Conservation (phyloP, 805 yeast genomes). For the Wickerhamomyces sydowiorum region DNA sequence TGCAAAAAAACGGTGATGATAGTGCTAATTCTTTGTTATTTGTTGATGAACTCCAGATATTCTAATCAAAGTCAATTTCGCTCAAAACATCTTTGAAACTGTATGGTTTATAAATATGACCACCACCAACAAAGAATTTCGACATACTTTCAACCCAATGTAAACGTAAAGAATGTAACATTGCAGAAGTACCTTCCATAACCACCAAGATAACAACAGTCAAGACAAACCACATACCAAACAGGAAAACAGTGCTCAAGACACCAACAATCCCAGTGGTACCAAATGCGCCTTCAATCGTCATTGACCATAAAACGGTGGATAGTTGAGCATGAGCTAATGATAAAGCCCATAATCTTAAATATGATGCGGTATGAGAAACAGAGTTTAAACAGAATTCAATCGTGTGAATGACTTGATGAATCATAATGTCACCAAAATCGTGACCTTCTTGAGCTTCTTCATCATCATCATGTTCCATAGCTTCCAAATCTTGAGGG, state of each 20-base stretch:
- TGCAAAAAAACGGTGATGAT: not conserved
- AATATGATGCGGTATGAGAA: slow-evolving; percentile 95
- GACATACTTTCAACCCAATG: slow-evolving; percentile 99
- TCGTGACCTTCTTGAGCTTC: slow-evolving; percentile 50
- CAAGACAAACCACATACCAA: slow-evolving; percentile 91
- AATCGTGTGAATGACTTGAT: slow-evolving; percentile 96
- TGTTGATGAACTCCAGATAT: too few species aligned
- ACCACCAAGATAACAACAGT: slow-evolving; percentile 87
- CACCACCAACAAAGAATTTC: slow-evolving; percentile 96
- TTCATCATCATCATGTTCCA: slow-evolving; percentile 34
- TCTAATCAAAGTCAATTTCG: slow-evolving; percentile 7
- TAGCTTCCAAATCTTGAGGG: slow-evolving; percentile 42
- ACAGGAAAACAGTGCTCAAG: slow-evolving; percentile 65
- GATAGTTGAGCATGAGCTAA: slow-evolving; percentile 97
- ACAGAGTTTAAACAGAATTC: slow-evolving; percentile 97
- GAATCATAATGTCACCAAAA: slow-evolving; percentile 94
- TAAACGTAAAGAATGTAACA: slow-evolving; percentile 94
- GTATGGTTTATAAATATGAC: slow-evolving; percentile 82
- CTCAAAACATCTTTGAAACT: slow-evolving; percentile 39
- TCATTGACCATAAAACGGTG: slow-evolving; percentile 93
- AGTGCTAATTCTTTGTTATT: too few species aligned
- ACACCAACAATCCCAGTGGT: slow-evolving; percentile 60
- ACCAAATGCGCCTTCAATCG: slow-evolving; percentile 70
- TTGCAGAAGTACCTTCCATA: slow-evolving; percentile 99
- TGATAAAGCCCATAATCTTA: slow-evolving; percentile 96